Percentiles rank a stretch among this genome's conserved stretches.
phyloP scores from a whole-genome alignment of 345 rosid species.

The Rhodamnia rubescens region DNA sequence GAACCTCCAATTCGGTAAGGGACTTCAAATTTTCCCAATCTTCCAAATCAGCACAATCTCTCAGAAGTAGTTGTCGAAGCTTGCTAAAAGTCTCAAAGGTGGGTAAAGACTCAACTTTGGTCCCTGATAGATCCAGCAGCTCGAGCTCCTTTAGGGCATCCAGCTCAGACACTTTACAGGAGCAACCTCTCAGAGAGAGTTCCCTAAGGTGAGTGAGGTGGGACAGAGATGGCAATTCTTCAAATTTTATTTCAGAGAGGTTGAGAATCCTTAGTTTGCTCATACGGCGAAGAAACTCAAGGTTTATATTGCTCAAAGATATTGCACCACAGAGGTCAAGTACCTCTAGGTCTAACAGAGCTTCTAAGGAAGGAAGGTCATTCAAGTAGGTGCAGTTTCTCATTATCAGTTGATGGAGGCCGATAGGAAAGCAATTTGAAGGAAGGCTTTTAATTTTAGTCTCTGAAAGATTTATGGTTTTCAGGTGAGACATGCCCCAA shows the following conservation, averaged over 20 bases:
- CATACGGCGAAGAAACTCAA: neutral
- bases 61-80: neutral
- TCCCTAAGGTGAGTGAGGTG: neutral
- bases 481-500: neutral
- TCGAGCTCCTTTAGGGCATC: neutral
- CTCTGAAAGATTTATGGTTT: neutral
- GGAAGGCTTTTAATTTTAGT: neutral
- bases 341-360: neutral
- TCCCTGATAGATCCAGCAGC: neutral
- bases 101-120: neutral
- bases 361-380: neutral
- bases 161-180: neutral
- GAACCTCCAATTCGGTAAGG: neutral
- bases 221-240: neutral
- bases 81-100: neutral
- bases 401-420: neutral
- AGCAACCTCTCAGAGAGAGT: constrained; percentile 2
- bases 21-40: neutral
- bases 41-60: neutral
- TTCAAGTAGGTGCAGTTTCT: constrained; percentile 5
- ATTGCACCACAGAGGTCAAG: constrained; percentile 1
- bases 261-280: constrained; percentile 1
- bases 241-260: neutral
- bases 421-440: neutral
- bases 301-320: neutral